Conservation (phyloP, 2,329 filamentous ascomycete species). For the Zarea fungicola region DNA sequence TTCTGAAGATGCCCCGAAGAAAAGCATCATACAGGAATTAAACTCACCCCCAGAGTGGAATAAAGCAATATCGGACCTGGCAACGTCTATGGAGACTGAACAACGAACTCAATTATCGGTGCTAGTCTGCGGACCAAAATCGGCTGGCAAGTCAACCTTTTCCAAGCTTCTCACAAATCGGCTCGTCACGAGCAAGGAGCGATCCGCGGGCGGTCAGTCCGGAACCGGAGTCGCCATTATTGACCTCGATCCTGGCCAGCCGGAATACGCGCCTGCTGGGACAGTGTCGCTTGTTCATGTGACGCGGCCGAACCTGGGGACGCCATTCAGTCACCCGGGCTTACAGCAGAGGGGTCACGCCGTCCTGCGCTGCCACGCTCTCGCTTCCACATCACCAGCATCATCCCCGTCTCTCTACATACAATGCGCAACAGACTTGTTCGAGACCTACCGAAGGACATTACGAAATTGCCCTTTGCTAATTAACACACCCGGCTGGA, state of each 20-base stretch:
- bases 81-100: slow-evolving; percentile 23
- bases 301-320: slow-evolving; percentile 55
- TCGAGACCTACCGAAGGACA: slow-evolving; percentile 48
- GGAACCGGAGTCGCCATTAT: slow-evolving; percentile 48
- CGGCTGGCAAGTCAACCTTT: slow-evolving; percentile 73
- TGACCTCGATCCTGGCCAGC: slow-evolving; percentile 73
- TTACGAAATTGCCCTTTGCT: slow-evolving; percentile 51
- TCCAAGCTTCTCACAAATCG: slow-evolving; percentile 61
- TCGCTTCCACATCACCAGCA: slow-evolving; percentile 60
- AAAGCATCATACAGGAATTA: slow-evolving; percentile 47
- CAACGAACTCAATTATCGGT: slow-evolving; percentile 35
- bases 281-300: slow-evolving; percentile 63
- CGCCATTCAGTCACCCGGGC: slow-evolving; percentile 59
- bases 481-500: slow-evolving; percentile 71
- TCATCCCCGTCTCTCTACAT: slow-evolving; percentile 64
- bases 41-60: slow-evolving; percentile 57
- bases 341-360: slow-evolving; percentile 27
- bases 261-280: slow-evolving; percentile 67
- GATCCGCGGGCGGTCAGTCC: slow-evolving; percentile 17
- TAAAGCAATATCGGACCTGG: slow-evolving; percentile 46
- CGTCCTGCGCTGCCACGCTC: slow-evolving; percentile 57
- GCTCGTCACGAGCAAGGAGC: slow-evolving; percentile 47
- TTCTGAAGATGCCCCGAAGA: slow-evolving; percentile 47
- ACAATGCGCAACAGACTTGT: slow-evolving; percentile 58
- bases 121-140: slow-evolving; percentile 65